Base-by-base conservation (phyloP, 2,329 filamentous ascomycete species). In the Calonectria ilicicola region DNA sequence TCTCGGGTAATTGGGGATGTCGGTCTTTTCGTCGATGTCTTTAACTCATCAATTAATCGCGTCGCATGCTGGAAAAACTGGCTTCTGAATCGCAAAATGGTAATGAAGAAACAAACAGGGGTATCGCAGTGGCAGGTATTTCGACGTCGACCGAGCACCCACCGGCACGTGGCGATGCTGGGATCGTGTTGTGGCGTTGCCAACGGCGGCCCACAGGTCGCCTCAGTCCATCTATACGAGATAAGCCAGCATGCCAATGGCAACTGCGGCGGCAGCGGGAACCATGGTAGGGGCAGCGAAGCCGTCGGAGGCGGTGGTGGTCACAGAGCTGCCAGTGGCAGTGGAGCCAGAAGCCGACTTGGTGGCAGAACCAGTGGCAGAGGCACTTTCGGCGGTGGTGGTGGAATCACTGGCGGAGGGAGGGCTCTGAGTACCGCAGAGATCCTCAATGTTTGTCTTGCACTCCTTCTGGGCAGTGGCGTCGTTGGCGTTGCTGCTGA, bases 181-280 rank as follows among this genome's bases (percentile, higher is more conserved):
- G 74, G 73, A 58, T 80, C 70, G 72, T 73, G 47, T 78, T 64
- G 67, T 76, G 63, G 75, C 65, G 73, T 56, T 74, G 72, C 70
- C 72, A 58, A 73, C 73, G 40, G 63, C 71, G 70, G 64, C 60
- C 67, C 69, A 71, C 64, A 69, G 68, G 76, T 76, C 70, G 77
- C 77, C 29, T 29, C 53, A 23, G 69, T 47, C 67, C 66, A 67
- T 76, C 62, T 86, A 90, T 79, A 90, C 80, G 75, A 90, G 80
- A 77, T 87, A 88, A 75, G 89, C 89, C 73, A 91, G 82, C 53
- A 90, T 80, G 68, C 88, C 89, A 53, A 89, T 80, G 71, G 88
- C 89, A 47, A 87, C 85, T 40, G 85, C 87, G 8, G 87, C 87
- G 26, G 81, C 83, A 49, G 84, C 80, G 35, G 83, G 82, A 49